Conservation (phyloP, 768 basidiomycete genomes). For the Coprinopsis strossmayeri region DNA sequence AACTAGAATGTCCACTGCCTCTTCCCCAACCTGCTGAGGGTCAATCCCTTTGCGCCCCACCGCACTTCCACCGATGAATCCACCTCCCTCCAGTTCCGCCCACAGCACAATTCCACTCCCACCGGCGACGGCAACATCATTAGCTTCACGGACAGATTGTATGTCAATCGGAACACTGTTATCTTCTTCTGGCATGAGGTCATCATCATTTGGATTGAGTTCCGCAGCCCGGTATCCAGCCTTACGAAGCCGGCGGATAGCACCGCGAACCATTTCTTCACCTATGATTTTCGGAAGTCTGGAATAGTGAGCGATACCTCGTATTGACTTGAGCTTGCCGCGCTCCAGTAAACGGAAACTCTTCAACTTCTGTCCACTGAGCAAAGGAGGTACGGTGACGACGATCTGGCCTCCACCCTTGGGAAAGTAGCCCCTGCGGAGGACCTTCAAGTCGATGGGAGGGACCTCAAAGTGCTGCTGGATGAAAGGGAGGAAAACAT, state of each 20-base stretch:
- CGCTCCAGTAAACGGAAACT: conserved; percentile 47
- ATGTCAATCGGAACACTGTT: conserved; percentile 31
- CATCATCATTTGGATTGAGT: conserved; percentile 16
- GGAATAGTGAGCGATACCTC: conserved; percentile 60
- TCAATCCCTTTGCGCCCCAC: conserved; percentile 46
- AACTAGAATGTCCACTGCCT: conserved; percentile 55
- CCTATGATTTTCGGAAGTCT: conserved; percentile 55
- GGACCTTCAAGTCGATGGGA: conserved; percentile 36
- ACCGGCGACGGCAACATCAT: conserved; percentile 42
- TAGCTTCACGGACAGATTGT: conserved; percentile 32
- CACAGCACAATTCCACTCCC: conserved; percentile 71
- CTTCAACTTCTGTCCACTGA: conserved; percentile 29
- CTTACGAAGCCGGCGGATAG: conserved; percentile 32
- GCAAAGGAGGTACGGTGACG: conserved; percentile 36
- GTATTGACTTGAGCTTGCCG: conserved; percentile 43
- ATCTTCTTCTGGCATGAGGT: conserved; percentile 1
- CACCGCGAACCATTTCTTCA: conserved; percentile 50
- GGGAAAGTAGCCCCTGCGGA: conserved; percentile 64
- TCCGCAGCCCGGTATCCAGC: conserved; percentile 22
- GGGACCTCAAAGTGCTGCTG: conserved; percentile 43
- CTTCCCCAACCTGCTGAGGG: conserved; percentile 44
- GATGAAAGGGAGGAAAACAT: conserved; percentile 66
- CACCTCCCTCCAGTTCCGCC: conserved; percentile 67
- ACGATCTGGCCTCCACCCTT: conserved; percentile 63
- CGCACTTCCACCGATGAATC: conserved; percentile 63